Percentiles rank a stretch among this genome's conserved stretches.
Conservation (phyloP, 805 yeast species). For the Nakazawaea peltata region DNA sequence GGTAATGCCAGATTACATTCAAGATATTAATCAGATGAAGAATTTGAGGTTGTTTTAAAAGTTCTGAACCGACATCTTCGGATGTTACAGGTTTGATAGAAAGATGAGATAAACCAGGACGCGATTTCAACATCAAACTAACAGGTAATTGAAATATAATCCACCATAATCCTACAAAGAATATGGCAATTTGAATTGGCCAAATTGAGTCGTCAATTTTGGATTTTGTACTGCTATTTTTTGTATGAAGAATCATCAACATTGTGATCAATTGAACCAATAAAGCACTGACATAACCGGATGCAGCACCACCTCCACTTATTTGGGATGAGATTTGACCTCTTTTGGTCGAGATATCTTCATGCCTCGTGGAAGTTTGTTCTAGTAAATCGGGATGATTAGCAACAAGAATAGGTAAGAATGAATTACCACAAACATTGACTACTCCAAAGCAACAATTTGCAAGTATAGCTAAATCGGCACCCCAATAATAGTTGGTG, state of each 20-base stretch:
- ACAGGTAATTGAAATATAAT: slow-evolving; percentile 60
- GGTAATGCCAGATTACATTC: slow-evolving; percentile 21
- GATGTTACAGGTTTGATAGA: background rate
- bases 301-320: slow-evolving; percentile 64
- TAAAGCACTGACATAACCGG: slow-evolving; percentile 64
- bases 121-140: slow-evolving; percentile 33
- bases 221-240: slow-evolving; percentile 13
- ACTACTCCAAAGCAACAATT: slow-evolving; percentile 72
- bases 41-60: background rate
- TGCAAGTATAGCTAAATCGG: slow-evolving; percentile 48
- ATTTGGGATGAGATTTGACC: slow-evolving; percentile 41
- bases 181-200: slow-evolving; percentile 51
- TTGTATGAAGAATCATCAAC: slow-evolving; percentile 24
- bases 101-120: slow-evolving; percentile 28
- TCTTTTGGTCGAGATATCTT: background rate
- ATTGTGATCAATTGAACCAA: slow-evolving; percentile 58
- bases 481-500: slow-evolving; percentile 40
- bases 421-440: slow-evolving; percentile 73
- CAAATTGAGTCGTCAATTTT: slow-evolving; percentile 15
- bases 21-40: slow-evolving; percentile 10
- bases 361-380: background rate
- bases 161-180: slow-evolving; percentile 76
- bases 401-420: slow-evolving; percentile 52
- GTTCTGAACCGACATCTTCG: background rate
- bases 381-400: slow-evolving; percentile 22